phyloP scores from a whole-genome alignment of 768 basidiomycete species.

The Boletus pseudo-olivaceus region DNA sequence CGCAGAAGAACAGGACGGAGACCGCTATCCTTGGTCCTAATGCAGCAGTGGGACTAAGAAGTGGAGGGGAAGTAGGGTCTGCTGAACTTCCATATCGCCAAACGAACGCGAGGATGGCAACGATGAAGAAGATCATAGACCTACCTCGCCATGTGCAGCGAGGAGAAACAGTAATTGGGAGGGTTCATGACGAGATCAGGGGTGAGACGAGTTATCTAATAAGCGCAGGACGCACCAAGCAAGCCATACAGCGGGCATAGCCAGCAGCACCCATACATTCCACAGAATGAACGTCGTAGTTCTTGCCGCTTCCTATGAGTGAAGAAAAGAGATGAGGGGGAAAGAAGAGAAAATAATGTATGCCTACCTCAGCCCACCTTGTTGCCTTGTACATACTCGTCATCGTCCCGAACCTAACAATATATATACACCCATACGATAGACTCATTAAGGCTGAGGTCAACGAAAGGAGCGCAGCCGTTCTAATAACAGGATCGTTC shows the following conservation, averaged over 20 bases:
- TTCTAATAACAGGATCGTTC: constrained; percentile 59
- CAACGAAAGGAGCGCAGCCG: constrained; percentile 59
- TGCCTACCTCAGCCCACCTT: constrained; percentile 65
- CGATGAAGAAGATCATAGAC: constrained; percentile 66
- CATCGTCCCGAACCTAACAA: constrained; percentile 70
- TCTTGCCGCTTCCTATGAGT: constrained; percentile 52
- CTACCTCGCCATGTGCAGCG: constrained; percentile 24
- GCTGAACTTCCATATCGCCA: constrained; percentile 57
- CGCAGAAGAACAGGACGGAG: constrained; percentile 51
- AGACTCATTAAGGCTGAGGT: constrained; percentile 68
- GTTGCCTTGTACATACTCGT: constrained; percentile 67
- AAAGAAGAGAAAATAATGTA: neutral
- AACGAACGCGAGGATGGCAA: constrained; percentile 60
- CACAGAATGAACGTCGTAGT: constrained; percentile 46
- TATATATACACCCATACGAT: constrained; percentile 71
- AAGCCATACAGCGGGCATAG: constrained; percentile 68
- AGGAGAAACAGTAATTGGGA: neutral
- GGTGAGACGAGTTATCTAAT: neutral
- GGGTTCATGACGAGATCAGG: neutral
- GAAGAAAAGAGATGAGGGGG: neutral
- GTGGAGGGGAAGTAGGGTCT: constrained; percentile 35
- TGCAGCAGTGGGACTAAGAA: constrained; percentile 37
- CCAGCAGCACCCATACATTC: constrained; percentile 70
- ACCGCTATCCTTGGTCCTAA: constrained; percentile 55
- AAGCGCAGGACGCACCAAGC: constrained; percentile 46